These are phyloP conservation scores for Ganoderma leucocontextum DNA, from an alignment of 1,284 basidiomycete species.

Conservation along the genomic window DNA sequence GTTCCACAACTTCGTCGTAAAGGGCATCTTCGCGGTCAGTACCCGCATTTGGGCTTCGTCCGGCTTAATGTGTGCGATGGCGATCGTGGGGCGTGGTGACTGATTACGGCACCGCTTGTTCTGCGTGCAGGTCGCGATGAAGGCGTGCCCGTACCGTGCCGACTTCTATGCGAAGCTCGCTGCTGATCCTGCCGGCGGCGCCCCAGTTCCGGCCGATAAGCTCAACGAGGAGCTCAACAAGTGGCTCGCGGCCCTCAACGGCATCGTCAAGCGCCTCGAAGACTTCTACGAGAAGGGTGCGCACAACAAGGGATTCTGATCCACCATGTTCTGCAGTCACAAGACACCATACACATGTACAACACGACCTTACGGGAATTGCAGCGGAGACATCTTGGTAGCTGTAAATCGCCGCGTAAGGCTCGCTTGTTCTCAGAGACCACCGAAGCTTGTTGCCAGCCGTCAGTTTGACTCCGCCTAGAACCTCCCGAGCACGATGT, in stretches of 20 bases:
- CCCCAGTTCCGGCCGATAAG: slow-evolving; percentile 65
- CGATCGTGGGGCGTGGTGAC: slow-evolving; percentile 11
- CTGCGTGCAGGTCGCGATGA: slow-evolving; percentile 86
- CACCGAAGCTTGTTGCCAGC: slow-evolving; percentile 1
- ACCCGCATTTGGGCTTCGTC: slow-evolving; percentile 14
- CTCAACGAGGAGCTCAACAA: slow-evolving; percentile 76
- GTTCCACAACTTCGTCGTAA: slow-evolving; percentile 90
- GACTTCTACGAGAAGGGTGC: slow-evolving; percentile 72
- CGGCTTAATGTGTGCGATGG: slow-evolving; percentile 5
- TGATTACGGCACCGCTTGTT: slow-evolving; percentile 17
- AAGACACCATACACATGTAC: slow-evolving; percentile 24
- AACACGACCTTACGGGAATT: slow-evolving; percentile 28
- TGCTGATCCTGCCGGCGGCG: slow-evolving; percentile 66
- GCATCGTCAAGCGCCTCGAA: slow-evolving; percentile 76
- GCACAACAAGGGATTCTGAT: slow-evolving; percentile 61
- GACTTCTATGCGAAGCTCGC: slow-evolving; percentile 93
- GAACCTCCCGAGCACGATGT: not conserved
- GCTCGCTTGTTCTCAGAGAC: slow-evolving; percentile 10
- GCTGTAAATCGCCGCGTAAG: slow-evolving; percentile 15
- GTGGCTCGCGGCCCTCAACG: slow-evolving; percentile 75
- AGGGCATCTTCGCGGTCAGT: slow-evolving; percentile 85
- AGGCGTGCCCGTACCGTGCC: slow-evolving; percentile 92
- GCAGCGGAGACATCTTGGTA: slow-evolving; percentile 16
- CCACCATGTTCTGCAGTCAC: slow-evolving; percentile 2
- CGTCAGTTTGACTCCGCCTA: slow-evolving; percentile 14